Evolutionary conservation across 345 rosid genomes (phyloP).

Genomic region (Geranium brycei): DNA sequence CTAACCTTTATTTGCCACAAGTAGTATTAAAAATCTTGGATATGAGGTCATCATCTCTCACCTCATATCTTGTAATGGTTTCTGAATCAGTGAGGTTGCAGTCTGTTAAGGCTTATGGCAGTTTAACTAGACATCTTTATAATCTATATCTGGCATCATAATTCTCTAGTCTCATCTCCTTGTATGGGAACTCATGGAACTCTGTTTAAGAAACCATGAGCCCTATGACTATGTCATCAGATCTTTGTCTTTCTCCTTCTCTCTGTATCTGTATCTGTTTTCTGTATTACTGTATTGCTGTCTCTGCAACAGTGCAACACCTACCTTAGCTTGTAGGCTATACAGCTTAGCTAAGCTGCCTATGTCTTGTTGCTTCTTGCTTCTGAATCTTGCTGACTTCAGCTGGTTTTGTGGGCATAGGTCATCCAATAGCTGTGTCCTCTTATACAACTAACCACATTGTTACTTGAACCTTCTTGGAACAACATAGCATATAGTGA

Average conservation of each 20-base stretch:
- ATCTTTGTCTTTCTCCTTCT: not conserved
- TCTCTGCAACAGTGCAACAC: not conserved
- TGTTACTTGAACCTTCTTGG: not conserved
- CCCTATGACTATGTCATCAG: conserved; percentile 1
- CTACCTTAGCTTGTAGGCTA: not conserved
- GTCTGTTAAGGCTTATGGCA: conserved; percentile 13
- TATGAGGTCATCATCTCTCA: conserved; percentile 13
- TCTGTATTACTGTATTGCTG: not conserved
- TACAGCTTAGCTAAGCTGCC: not conserved
- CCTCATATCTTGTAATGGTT: not conserved
- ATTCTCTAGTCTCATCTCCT: conserved; percentile 6
- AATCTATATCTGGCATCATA: conserved; percentile 18
- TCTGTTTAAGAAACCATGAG: not conserved
- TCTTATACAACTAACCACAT: not conserved
- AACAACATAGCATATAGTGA: not conserved
- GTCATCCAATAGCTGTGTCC: not conserved
- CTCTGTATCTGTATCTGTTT: not conserved
- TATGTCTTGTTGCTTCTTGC: not conserved
- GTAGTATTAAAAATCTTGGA: conserved; percentile 9
- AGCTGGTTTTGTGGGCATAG: not conserved
- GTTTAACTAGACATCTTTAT: conserved; percentile 6
- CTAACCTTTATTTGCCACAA: conserved; percentile 16
- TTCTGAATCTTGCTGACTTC: not conserved
- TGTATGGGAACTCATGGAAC: conserved; percentile 11
- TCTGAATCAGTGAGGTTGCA: conserved; percentile 12